These are phyloP conservation scores for Hyaloscypha variabilis DNA, from an alignment of 495 filamentous ascomycete species.

Conservation along the genomic window DNA sequence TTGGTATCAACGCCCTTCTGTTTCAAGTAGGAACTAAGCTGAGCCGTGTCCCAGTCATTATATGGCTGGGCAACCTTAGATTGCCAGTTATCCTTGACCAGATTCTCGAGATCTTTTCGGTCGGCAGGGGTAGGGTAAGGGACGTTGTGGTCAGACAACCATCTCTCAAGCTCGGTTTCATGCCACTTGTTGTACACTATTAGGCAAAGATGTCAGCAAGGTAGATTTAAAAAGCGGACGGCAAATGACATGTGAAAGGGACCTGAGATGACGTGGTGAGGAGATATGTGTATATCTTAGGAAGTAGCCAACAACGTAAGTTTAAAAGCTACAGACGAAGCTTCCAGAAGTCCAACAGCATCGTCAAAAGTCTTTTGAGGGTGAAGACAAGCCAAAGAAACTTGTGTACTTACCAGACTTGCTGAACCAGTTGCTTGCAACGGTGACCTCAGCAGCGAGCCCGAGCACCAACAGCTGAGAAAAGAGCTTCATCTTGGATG, in stretches of 20 bases:
- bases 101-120: conserved; percentile 79
- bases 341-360: background rate
- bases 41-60: conserved; percentile 67
- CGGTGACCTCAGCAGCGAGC: conserved; percentile 67
- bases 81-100: conserved; percentile 90
- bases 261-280: background rate
- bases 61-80: conserved; percentile 66
- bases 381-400: background rate
- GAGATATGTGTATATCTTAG: background rate
- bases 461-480: conserved; percentile 68
- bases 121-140: conserved; percentile 85
- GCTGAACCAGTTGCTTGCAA: conserved; percentile 78
- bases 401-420: conserved; percentile 68
- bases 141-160: conserved; percentile 92
- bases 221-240: background rate
- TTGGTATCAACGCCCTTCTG: conserved; percentile 69
- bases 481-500: conserved; percentile 71
- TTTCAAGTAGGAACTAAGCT: conserved; percentile 66
- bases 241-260: background rate
- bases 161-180: conserved; percentile 94
- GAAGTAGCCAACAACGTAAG: background rate
- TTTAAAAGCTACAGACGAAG: background rate
- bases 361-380: background rate
- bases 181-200: conserved; percentile 99
- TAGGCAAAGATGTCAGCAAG: conserved; percentile 22